Conservation (phyloP, 2,329 filamentous ascomycete genomes). For the Grosmannia penicillata region DNA sequence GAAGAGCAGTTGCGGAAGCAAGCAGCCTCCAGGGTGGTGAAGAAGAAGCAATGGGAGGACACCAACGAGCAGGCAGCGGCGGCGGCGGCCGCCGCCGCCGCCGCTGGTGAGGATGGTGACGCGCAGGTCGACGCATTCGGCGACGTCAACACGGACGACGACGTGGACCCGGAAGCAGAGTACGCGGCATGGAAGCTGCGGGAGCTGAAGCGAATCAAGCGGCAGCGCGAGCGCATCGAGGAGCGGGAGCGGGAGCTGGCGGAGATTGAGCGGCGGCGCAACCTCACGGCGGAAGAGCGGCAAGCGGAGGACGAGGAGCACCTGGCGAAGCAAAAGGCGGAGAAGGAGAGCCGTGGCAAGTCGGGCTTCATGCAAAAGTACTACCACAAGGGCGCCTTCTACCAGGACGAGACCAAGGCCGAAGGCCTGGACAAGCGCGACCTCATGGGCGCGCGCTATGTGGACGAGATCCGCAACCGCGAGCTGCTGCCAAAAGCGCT, state of each 20-base stretch:
- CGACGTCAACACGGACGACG: constrained; percentile 81
- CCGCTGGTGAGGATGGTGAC: constrained; percentile 77
- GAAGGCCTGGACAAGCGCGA: constrained; percentile 68
- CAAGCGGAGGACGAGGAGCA: constrained; percentile 70
- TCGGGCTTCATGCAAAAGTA: constrained; percentile 92
- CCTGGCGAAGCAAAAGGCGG: constrained; percentile 63
- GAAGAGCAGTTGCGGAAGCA: constrained; percentile 81
- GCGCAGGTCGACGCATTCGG: too few species aligned
- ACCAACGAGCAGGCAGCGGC: constrained; percentile 31
- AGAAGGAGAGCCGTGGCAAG: constrained; percentile 63
- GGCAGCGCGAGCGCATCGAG: constrained; percentile 75
- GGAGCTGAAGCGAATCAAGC: constrained; percentile 76
- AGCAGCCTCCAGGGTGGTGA: constrained; percentile 46
- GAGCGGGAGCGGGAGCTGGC: constrained; percentile 70
- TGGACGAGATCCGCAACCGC: constrained; percentile 69
- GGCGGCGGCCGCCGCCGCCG: constrained; percentile 41
- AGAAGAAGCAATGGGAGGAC: constrained; percentile 80
- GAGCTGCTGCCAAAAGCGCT: constrained; percentile 80
- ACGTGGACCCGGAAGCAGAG: constrained; percentile 73
- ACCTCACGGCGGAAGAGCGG: constrained; percentile 75
- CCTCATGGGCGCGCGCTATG: constrained; percentile 71
- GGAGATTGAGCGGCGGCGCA: constrained; percentile 76
- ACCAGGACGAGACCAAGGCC: constrained; percentile 63
- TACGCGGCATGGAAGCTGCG: constrained; percentile 86
- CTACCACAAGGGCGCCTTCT: constrained; percentile 94